Evolutionary conservation across 1,284 basidiomycete genomes (phyloP).

Genomic region (Salmacisia buchloeana): DNA sequence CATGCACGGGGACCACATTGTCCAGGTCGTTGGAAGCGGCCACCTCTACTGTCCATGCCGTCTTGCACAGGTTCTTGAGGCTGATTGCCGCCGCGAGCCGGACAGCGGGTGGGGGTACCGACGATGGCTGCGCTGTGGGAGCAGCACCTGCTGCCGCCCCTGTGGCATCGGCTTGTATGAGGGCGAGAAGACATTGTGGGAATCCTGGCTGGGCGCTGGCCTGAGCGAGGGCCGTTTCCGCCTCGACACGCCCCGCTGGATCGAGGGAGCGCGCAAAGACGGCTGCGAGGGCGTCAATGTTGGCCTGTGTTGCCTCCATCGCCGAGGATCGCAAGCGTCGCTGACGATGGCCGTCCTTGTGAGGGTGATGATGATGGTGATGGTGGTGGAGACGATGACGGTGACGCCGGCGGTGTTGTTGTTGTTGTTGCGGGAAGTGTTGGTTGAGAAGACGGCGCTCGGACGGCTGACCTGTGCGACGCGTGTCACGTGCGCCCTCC

Average conservation of each 20-base stretch:
- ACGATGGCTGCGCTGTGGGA: background rate
- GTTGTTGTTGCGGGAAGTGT: too few relatives aligned
- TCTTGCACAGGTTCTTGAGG: slow-evolving; percentile 47
- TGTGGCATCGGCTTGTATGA: slow-evolving; percentile 30
- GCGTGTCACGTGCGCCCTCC: too few relatives aligned
- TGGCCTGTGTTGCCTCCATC: background rate
- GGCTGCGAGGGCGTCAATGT: slow-evolving; percentile 1
- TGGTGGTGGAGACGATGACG: too few relatives aligned
- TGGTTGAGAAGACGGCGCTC: too few relatives aligned
- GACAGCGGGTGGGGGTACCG: slow-evolving; percentile 19
- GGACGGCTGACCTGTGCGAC: too few relatives aligned
- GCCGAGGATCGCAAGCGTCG: too few relatives aligned
- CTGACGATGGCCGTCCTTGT: too few relatives aligned
- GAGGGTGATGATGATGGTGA: too few relatives aligned
- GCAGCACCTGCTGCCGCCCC: slow-evolving; percentile 9
- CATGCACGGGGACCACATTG: slow-evolving; percentile 20
- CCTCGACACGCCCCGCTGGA: slow-evolving; percentile 24
- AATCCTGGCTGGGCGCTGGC: slow-evolving; percentile 38
- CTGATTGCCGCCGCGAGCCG: slow-evolving; percentile 47
- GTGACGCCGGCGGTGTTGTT: too few relatives aligned
- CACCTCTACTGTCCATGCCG: slow-evolving; percentile 26
- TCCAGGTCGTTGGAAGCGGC: slow-evolving; percentile 22
- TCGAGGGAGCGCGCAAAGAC: slow-evolving; percentile 9
- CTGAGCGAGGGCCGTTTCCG: slow-evolving; percentile 37
- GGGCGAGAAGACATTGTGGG: slow-evolving; percentile 35